These are phyloP conservation scores for Tetrapyrgos nigripes DNA, from an alignment of 1,284 basidiomycete genomes.

Conservation along the genomic window DNA sequence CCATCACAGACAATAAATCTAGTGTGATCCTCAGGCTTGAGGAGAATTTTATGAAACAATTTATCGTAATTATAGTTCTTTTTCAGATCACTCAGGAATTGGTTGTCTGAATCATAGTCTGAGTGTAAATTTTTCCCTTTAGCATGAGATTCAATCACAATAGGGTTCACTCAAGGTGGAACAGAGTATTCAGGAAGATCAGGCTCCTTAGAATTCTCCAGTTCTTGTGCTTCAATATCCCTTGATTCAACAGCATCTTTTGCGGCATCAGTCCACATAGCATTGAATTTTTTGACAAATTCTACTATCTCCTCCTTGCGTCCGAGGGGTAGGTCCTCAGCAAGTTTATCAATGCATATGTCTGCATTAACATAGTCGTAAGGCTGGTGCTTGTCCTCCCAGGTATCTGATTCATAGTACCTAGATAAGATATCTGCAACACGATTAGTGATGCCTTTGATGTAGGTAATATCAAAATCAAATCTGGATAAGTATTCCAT, in stretches of 20 bases:
- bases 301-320: constrained; percentile 15
- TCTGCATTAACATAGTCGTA: constrained; percentile 24
- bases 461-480: constrained; percentile 31
- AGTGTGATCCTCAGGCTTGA: background rate
- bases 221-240: background rate
- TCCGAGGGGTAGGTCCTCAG: constrained; percentile 22
- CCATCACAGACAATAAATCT: background rate
- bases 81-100: background rate
- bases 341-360: constrained; percentile 27
- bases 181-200: background rate
- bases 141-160: background rate
- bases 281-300: background rate
- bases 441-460: constrained; percentile 32
- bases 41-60: background rate
- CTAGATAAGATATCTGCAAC: constrained; percentile 37
- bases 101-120: background rate
- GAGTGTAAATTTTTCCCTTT: background rate
- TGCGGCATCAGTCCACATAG: background rate
- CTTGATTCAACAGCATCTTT: constrained; percentile 1
- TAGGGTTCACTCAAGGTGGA: background rate
- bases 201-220: background rate
- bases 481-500: constrained; percentile 34
- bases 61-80: background rate
- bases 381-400: constrained; percentile 13
- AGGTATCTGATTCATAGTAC: constrained; percentile 29